These are phyloP conservation scores for Quercus wislizeni DNA, from an alignment of 306 rosid genomes.

Conservation along the genomic window DNA sequence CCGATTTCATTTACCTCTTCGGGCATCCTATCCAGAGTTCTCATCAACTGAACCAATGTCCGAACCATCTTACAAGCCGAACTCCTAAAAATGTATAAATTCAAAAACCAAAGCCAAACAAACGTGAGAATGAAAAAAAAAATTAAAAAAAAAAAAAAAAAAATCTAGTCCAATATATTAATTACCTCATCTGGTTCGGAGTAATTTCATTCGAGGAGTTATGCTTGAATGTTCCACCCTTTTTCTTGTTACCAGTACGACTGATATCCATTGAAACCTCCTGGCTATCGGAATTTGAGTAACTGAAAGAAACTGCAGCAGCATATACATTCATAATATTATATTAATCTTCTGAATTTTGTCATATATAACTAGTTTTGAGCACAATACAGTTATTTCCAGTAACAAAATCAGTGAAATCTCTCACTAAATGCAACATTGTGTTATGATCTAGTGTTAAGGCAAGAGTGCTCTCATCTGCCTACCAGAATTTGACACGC, in stretches of 20 bases:
- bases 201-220: slow-evolving; percentile 76
- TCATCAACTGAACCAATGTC: slow-evolving; percentile 91
- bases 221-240: slow-evolving; percentile 72
- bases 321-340: neutral
- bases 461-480: neutral
- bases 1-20: slow-evolving; percentile 58
- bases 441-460: neutral
- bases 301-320: slow-evolving; percentile 80
- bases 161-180: slow-evolving; percentile 5
- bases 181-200: slow-evolving; percentile 88
- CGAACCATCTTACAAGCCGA: slow-evolving; percentile 99
- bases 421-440: neutral
- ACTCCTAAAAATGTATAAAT: slow-evolving; percentile 45
- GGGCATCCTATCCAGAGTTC: slow-evolving; percentile 98
- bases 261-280: slow-evolving; percentile 84
- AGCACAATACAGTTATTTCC: neutral
- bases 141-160: neutral
- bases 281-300: slow-evolving; percentile 68
- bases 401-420: neutral
- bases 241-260: slow-evolving; percentile 79
- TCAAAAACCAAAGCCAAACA: neutral
- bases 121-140: neutral
- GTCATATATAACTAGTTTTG: neutral
- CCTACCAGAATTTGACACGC: no score
- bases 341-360: slow-evolving; percentile 12